phyloP scores from a whole-genome alignment of 1,284 basidiomycete genomes.

The Pseudozyma sp. region DNA sequence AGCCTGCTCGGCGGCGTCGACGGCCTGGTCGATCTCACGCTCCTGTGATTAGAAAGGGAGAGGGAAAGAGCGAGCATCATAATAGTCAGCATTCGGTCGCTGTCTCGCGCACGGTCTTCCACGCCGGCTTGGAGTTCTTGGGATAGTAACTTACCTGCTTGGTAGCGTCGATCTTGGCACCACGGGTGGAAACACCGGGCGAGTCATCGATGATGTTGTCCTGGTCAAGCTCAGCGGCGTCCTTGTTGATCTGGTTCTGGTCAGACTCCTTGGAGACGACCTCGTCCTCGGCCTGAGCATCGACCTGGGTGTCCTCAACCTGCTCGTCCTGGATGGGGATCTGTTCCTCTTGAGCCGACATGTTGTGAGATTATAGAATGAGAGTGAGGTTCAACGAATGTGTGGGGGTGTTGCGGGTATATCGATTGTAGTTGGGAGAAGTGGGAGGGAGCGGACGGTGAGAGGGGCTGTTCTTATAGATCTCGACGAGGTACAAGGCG shows the following conservation, averaged over 20 bases:
- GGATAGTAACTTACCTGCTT: slow-evolving; percentile 46
- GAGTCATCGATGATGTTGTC: slow-evolving; percentile 57
- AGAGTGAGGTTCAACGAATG: slow-evolving; percentile 14
- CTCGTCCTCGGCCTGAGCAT: slow-evolving; percentile 51
- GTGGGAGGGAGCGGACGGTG: too few relatives aligned
- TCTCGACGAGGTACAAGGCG: not conserved
- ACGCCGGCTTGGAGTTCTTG: not conserved
- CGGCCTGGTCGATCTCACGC: slow-evolving; percentile 49
- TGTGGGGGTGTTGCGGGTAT: not conserved
- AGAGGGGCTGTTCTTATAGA: slow-evolving; percentile 14
- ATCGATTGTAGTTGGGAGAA: not conserved
- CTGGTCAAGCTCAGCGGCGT: slow-evolving; percentile 44
- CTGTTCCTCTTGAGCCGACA: slow-evolving; percentile 50
- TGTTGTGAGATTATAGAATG: slow-evolving; percentile 8
- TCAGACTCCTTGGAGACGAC: slow-evolving; percentile 22
- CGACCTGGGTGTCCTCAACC: slow-evolving; percentile 46
- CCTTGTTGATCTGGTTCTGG: slow-evolving; percentile 39
- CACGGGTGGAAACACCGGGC: slow-evolving; percentile 46
- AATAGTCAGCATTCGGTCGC: not conserved
- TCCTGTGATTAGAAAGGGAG: slow-evolving; percentile 21
- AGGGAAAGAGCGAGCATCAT: not conserved
- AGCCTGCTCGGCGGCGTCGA: slow-evolving; percentile 37
- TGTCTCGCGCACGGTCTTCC: not conserved
- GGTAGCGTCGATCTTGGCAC: slow-evolving; percentile 51
- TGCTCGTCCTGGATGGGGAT: slow-evolving; percentile 48